Conservation (phyloP, 352 stramenopile genomes). For the Globisporangium nunn region DNA sequence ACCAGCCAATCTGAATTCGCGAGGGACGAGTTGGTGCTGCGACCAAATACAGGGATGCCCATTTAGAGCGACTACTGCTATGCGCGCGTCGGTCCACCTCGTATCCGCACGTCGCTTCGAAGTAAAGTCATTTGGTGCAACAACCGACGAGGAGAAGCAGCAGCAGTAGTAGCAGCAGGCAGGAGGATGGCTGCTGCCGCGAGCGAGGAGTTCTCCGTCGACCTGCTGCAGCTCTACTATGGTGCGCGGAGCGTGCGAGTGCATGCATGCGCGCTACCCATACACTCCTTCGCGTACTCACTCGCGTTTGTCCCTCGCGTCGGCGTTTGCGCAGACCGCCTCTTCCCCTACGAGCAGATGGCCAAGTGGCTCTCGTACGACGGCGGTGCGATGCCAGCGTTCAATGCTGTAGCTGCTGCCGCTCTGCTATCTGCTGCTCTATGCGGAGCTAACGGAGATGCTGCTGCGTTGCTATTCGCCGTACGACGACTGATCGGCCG, state of each 20-base stretch:
- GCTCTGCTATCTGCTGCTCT: too few species aligned
- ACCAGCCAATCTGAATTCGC: neutral
- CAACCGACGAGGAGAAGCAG: neutral
- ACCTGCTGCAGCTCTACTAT: slow-evolving; percentile 86
- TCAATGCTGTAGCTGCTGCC: too few species aligned
- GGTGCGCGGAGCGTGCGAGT: slow-evolving; percentile 18
- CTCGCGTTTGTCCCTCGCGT: neutral
- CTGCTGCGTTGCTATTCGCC: neutral
- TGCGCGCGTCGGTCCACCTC: too few species aligned
- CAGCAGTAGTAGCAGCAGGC: neutral
- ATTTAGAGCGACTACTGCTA: too few species aligned
- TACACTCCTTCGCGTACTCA: neutral
- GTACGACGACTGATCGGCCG: neutral
- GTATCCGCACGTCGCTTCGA: too few species aligned
- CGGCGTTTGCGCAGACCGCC: slow-evolving; percentile 66
- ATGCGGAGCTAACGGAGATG: too few species aligned
- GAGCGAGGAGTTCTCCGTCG: slow-evolving; percentile 76
- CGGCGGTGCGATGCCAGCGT: slow-evolving; percentile 26
- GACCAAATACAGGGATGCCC: too few species aligned
- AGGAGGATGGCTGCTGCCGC: slow-evolving; percentile 33
- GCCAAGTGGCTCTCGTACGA: slow-evolving; percentile 79
- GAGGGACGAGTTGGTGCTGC: too few species aligned
- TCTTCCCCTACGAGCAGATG: slow-evolving; percentile 86
- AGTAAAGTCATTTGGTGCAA: too few species aligned
- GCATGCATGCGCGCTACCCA: neutral